Percentiles rank a stretch among this genome's conserved stretches.
phyloP scores from a whole-genome alignment of 2,329 filamentous ascomycete species.

The Lecanicillium sp. region DNA sequence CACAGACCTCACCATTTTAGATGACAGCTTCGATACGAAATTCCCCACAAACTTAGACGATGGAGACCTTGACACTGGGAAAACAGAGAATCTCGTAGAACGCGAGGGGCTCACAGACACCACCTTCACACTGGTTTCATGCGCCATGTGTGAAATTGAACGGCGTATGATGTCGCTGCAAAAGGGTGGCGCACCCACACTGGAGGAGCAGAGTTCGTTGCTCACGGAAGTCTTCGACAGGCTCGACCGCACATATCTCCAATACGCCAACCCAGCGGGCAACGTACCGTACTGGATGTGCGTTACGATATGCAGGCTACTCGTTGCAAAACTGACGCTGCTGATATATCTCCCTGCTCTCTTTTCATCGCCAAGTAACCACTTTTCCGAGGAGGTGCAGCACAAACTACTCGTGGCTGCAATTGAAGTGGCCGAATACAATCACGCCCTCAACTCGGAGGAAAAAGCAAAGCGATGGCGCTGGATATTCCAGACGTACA shows the following conservation, averaged over 20 bases:
- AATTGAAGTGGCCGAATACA: slow-evolving; percentile 50
- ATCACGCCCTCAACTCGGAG: slow-evolving; percentile 44
- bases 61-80: slow-evolving; percentile 38
- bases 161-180: slow-evolving; percentile 28
- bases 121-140: slow-evolving; percentile 30
- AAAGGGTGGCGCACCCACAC: slow-evolving; percentile 16
- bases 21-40: slow-evolving; percentile 42
- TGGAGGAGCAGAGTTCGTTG: slow-evolving; percentile 34
- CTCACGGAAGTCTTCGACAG: slow-evolving; percentile 36
- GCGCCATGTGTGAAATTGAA: slow-evolving; percentile 25
- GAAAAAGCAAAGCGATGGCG: slow-evolving; percentile 41
- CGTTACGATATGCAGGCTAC: slow-evolving; percentile 31
- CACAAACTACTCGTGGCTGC: slow-evolving; percentile 40
- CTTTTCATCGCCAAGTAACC: slow-evolving; percentile 29
- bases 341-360: slow-evolving; percentile 46
- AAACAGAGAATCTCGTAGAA: slow-evolving; percentile 35
- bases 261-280: slow-evolving; percentile 22
- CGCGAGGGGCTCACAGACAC: slow-evolving; percentile 47
- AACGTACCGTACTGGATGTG: slow-evolving; percentile 30
- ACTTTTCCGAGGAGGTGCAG: slow-evolving; percentile 29
- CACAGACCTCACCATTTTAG: slow-evolving; percentile 38
- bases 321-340: slow-evolving; percentile 47
- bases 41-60: slow-evolving; percentile 53
- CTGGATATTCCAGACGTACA: slow-evolving; percentile 53
- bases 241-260: slow-evolving; percentile 35